phyloP scores from a whole-genome alignment of 2,329 filamentous ascomycete species.

The Septoria linicola region DNA sequence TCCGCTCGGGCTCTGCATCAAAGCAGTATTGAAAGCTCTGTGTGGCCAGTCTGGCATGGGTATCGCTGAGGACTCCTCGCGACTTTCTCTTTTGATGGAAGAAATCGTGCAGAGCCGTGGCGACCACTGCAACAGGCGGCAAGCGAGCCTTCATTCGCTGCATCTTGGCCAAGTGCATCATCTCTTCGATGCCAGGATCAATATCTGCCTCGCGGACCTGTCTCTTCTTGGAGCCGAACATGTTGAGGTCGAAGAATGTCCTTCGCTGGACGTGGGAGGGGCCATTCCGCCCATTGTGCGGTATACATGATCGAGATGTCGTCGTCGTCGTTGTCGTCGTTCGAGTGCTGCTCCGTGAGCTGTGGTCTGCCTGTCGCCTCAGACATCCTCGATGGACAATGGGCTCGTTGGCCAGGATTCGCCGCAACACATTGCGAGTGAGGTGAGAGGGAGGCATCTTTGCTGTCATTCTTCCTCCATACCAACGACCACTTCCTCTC shows the following conservation, averaged over 20 bases:
- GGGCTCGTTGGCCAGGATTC: slow-evolving; percentile 54
- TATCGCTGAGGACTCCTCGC: slow-evolving; percentile 57
- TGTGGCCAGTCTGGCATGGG: slow-evolving; percentile 63
- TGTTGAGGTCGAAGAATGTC: slow-evolving; percentile 61
- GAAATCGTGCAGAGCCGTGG: slow-evolving; percentile 64
- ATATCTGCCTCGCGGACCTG: slow-evolving; percentile 61
- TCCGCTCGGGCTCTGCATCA: neutral
- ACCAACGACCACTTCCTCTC: neutral
- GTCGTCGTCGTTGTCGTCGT: no score
- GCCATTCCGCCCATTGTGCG: slow-evolving; percentile 8
- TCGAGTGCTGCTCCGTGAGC: neutral
- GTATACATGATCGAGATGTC: neutral
- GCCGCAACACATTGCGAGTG: slow-evolving; percentile 60
- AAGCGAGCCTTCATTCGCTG: slow-evolving; percentile 63
- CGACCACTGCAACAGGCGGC: slow-evolving; percentile 62
- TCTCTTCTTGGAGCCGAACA: slow-evolving; percentile 57
- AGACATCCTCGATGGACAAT: slow-evolving; percentile 48
- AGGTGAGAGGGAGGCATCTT: slow-evolving; percentile 59
- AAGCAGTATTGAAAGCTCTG: slow-evolving; percentile 61
- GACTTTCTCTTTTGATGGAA: slow-evolving; percentile 52
- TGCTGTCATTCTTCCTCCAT: neutral
- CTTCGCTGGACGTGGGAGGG: slow-evolving; percentile 40
- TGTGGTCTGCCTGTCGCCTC: slow-evolving; percentile 38
- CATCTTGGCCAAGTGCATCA: slow-evolving; percentile 67
- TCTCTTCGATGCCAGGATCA: slow-evolving; percentile 68